Percentiles rank a stretch among this genome's conserved stretches.
phyloP scores from a whole-genome alignment of 2,329 filamentous ascomycete species.

The Arthroderma sp. region DNA sequence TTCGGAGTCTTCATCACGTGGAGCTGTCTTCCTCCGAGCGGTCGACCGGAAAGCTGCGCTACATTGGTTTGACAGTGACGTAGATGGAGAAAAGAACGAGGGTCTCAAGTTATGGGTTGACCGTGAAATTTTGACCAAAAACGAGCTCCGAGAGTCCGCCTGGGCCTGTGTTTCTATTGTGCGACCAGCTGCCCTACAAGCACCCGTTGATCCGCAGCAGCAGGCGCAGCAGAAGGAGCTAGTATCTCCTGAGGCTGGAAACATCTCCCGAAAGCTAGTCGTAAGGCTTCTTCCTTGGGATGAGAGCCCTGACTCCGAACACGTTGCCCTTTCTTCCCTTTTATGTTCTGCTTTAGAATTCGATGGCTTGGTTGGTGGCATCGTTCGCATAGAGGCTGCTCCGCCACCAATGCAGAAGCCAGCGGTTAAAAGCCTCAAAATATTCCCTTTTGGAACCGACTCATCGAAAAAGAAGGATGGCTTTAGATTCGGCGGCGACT shows the following conservation, averaged over 20 bases:
- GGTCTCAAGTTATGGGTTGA: constrained; percentile 75
- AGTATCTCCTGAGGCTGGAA: constrained; percentile 44
- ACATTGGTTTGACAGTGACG: constrained; percentile 67
- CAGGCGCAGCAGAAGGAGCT: constrained; percentile 57
- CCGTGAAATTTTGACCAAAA: constrained; percentile 58
- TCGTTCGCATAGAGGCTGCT: constrained; percentile 78
- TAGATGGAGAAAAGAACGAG: constrained; percentile 41
- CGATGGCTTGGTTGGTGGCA: constrained; percentile 64
- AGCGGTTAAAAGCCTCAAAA: constrained; percentile 55
- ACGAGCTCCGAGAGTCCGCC: constrained; percentile 60
- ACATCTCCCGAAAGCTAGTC: constrained; percentile 55
- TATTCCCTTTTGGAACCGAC: constrained; percentile 63
- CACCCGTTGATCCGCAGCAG: constrained; percentile 56
- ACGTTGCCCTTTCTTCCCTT: constrained; percentile 64
- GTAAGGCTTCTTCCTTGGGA: constrained; percentile 69
- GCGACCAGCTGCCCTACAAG: constrained; percentile 63
- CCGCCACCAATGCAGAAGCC: constrained; percentile 57
- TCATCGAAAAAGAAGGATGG: constrained; percentile 49
- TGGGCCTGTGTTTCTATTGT: constrained; percentile 81
- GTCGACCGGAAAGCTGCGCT: constrained; percentile 57
- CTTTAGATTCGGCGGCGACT: constrained; percentile 77
- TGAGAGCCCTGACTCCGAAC: constrained; percentile 70
- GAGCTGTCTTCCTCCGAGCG: constrained; percentile 61
- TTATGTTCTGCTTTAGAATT: constrained; percentile 64
- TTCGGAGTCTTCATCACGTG: constrained; percentile 49